Evolutionary conservation across 768 basidiomycete genomes (phyloP).

Genomic region (Russula abietina): DNA sequence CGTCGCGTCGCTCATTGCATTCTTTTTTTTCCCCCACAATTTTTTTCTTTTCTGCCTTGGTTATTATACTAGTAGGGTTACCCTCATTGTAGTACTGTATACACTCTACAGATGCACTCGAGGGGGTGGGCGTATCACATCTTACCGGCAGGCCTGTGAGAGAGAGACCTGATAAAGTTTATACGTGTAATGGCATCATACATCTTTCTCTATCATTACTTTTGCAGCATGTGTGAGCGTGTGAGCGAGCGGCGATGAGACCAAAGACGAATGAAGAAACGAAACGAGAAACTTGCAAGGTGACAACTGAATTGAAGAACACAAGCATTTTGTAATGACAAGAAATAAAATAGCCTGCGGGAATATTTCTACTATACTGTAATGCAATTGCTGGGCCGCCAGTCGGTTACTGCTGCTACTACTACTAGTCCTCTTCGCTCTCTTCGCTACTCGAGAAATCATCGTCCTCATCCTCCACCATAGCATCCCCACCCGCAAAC

Average conservation of each 20-base stretch:
- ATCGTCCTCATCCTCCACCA: slow-evolving; percentile 40
- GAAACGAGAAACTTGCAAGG: background rate
- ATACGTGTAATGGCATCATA: background rate
- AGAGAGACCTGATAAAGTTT: background rate
- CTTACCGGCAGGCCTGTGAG: background rate
- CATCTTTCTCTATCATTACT: background rate
- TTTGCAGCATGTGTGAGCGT: background rate
- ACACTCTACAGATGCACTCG: background rate
- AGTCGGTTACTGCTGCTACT: background rate
- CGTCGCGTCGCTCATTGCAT: background rate
- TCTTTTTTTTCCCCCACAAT: background rate
- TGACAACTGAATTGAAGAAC: too few relatives aligned
- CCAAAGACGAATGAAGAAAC: background rate
- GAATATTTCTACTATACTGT: background rate
- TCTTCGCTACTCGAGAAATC: slow-evolving; percentile 49
- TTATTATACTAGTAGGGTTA: background rate
- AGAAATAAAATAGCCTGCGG: background rate
- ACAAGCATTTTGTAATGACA: background rate
- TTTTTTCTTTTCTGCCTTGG: background rate
- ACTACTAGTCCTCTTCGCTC: slow-evolving; percentile 33
- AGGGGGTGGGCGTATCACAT: background rate
- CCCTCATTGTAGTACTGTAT: background rate
- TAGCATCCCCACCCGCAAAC: slow-evolving; percentile 37
- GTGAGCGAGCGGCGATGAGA: background rate
- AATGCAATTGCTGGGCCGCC: background rate